phyloP scores from a whole-genome alignment of 1,139 yeast genomes.

The Yamadazyma trypodendri region DNA sequence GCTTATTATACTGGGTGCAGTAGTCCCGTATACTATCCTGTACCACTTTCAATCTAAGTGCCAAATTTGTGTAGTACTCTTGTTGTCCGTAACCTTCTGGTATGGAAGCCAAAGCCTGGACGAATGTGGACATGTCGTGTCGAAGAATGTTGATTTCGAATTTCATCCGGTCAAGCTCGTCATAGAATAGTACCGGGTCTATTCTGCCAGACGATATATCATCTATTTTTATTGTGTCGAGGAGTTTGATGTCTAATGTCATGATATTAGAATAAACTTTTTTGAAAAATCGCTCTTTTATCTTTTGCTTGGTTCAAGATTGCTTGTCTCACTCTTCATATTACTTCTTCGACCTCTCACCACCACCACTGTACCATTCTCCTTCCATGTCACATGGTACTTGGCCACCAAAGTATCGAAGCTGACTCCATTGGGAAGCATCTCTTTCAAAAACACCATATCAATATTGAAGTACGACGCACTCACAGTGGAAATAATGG shows the following conservation, averaged over 20 bases:
- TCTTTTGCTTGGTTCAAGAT: too few species aligned
- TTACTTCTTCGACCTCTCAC: constrained; percentile 16
- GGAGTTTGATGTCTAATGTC: constrained; percentile 17
- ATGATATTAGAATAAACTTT: too few species aligned
- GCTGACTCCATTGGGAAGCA: constrained; percentile 26
- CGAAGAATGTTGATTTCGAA: constrained; percentile 44
- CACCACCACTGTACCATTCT: constrained; percentile 22
- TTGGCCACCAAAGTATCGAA: constrained; percentile 19
- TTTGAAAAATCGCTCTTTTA: too few species aligned
- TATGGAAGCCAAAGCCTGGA: constrained; percentile 39
- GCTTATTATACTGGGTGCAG: constrained; percentile 42
- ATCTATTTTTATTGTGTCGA: constrained; percentile 44
- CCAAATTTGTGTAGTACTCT: constrained; percentile 34
- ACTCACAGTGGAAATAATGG: constrained; percentile 30
- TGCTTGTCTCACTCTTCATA: not conserved
- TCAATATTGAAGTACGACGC: constrained; percentile 37
- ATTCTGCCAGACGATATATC: constrained; percentile 46
- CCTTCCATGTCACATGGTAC: constrained; percentile 28
- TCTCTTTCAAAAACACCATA: constrained; percentile 19
- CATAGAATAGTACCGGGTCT: constrained; percentile 35
- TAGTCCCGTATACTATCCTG: constrained; percentile 42
- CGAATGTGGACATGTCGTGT: constrained; percentile 43
- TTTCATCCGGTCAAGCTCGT: constrained; percentile 43
- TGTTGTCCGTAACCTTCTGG: constrained; percentile 36
- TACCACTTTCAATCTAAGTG: constrained; percentile 32